Conservation (phyloP, 768 basidiomycete species). For the Gymnopilus dilepis region DNA sequence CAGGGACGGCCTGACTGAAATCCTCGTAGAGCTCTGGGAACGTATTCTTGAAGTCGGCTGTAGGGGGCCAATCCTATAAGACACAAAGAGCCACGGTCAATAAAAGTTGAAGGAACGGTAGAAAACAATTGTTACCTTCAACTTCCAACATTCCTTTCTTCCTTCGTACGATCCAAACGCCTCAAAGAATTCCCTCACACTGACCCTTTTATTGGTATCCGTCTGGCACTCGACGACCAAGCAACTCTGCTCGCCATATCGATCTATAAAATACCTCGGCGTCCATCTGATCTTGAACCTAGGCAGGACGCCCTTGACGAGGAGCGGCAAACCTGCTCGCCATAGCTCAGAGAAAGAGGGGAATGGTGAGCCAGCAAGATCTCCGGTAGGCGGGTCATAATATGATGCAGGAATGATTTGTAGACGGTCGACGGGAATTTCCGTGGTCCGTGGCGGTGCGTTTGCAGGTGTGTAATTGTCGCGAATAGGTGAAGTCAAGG, state of each 20-base stretch:
- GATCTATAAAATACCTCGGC: constrained; percentile 78
- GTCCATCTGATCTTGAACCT: constrained; percentile 79
- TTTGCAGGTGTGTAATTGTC: constrained; percentile 34
- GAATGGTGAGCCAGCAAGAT: not conserved
- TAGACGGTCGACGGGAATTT: constrained; percentile 34
- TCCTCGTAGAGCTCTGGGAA: constrained; percentile 90
- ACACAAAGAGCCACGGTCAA: not conserved
- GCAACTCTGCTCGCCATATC: constrained; percentile 67
- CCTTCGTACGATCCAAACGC: constrained; percentile 73
- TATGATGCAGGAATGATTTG: constrained; percentile 31
- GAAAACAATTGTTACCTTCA: constrained; percentile 58
- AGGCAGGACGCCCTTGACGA: constrained; percentile 69
- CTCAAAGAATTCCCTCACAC: constrained; percentile 80
- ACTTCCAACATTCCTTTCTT: constrained; percentile 66
- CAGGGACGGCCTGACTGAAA: constrained; percentile 82
- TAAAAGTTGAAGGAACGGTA: not conserved
- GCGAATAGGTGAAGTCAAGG: constrained; percentile 21
- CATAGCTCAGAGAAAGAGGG: constrained; percentile 44
- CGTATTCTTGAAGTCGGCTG: constrained; percentile 79
- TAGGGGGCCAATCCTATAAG: constrained; percentile 88
- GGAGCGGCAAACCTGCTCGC: constrained; percentile 74
- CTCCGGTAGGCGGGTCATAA: constrained; percentile 19
- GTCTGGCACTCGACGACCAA: constrained; percentile 85
- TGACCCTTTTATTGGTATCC: constrained; percentile 63
- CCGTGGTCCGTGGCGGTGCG: constrained; percentile 25